Evolutionary conservation across 352 stramenopile genomes (phyloP).

Genomic region (Bremia lactucae): DNA sequence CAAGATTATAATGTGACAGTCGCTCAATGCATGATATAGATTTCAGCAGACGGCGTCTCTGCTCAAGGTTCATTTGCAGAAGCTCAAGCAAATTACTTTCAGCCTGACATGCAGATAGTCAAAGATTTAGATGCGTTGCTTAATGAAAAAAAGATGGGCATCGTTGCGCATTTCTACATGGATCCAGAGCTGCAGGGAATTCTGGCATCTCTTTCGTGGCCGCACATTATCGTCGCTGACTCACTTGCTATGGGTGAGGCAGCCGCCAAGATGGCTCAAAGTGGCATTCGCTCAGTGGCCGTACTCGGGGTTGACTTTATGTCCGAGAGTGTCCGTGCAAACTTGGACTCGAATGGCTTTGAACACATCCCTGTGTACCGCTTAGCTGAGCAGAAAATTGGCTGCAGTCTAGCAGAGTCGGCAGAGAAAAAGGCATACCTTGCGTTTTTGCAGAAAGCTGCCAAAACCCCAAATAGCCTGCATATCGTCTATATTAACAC

Average conservation of each 20-base stretch:
- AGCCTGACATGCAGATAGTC: conserved; percentile 80
- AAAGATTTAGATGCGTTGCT: conserved; percentile 80
- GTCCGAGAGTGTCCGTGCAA: conserved; percentile 91
- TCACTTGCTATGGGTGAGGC: conserved; percentile 96
- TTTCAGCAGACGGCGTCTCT: conserved; percentile 59
- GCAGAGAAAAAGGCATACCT: conserved; percentile 89
- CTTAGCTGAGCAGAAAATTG: conserved; percentile 87
- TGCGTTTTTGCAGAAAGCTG: conserved; percentile 87
- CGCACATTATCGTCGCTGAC: conserved; percentile 91
- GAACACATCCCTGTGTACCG: conserved; percentile 91
- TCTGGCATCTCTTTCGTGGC: conserved; percentile 73
- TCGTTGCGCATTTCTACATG: conserved; percentile 98
- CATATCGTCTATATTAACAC: conserved; percentile 99
- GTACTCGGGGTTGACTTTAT: conserved; percentile 97
- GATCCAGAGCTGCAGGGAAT: conserved; percentile 93
- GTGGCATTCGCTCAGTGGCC: conserved; percentile 84
- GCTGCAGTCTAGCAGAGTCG: conserved; percentile 91
- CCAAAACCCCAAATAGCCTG: conserved; percentile 83
- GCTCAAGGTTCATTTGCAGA: conserved; percentile 85
- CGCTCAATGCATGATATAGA: conserved; percentile 27
- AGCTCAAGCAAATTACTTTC: conserved; percentile 79
- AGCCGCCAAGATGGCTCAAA: conserved; percentile 89
- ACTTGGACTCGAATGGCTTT: conserved; percentile 89
- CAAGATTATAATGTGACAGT: background rate
- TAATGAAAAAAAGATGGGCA: conserved; percentile 89